Percentiles rank a stretch among this genome's conserved stretches.
Evolutionary conservation across 768 basidiomycete species (phyloP).

Genomic region (Panellus pusillus): DNA sequence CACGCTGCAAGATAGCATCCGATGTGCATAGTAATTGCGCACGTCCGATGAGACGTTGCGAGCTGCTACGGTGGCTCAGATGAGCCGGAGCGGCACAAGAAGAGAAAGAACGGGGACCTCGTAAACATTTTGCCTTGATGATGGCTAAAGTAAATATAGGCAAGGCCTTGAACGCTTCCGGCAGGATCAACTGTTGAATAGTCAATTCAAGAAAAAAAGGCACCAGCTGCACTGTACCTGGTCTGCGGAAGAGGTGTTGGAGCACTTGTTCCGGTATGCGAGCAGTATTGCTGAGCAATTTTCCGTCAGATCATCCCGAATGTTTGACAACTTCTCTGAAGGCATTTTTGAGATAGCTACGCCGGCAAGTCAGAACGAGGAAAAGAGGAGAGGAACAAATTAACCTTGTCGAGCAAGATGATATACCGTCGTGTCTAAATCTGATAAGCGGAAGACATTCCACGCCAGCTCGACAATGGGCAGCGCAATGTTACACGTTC

Average conservation of each 20-base stretch:
- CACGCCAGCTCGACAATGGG: constrained; percentile 82
- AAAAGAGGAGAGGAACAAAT: constrained; percentile 19
- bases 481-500: constrained; percentile 84
- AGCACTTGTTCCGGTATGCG: constrained; percentile 88
- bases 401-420: constrained; percentile 77
- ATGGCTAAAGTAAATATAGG: constrained; percentile 81
- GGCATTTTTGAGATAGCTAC: constrained; percentile 72
- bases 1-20: constrained; percentile 68
- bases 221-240: constrained; percentile 56
- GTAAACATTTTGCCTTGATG: constrained; percentile 89
- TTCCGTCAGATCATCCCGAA: constrained; percentile 84
- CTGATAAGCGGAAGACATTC: constrained; percentile 88
- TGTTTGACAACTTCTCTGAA: constrained; percentile 62
- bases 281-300: constrained; percentile 78
- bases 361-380: constrained; percentile 3
- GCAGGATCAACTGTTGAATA: constrained; percentile 76
- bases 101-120: constrained; percentile 54
- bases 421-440: constrained; percentile 81
- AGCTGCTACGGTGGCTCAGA: constrained; percentile 41
- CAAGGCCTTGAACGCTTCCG: constrained; percentile 87
- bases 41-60: constrained; percentile 92
- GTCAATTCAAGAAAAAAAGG: constrained; percentile 8
- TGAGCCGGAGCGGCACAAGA: background rate
- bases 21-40: constrained; percentile 81
- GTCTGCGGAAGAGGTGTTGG: constrained; percentile 68